Evolutionary conservation across 352 stramenopile genomes (phyloP), one percentile per base, ranked within the genome.

Genomic region (Pythium chondricola): DNA sequence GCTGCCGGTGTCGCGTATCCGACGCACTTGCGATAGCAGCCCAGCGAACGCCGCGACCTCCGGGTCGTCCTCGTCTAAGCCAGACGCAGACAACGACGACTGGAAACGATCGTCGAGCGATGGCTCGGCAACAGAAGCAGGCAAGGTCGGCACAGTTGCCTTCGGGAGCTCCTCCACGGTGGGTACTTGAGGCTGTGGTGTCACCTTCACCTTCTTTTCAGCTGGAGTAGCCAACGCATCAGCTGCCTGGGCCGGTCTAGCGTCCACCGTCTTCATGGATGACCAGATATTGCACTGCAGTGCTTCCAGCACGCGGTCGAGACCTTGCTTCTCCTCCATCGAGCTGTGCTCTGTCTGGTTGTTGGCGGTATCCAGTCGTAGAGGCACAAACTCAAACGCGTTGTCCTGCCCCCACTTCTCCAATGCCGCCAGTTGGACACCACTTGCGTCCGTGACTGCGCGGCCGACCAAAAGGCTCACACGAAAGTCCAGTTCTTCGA

Each of bases 261-360:
- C 44, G 47, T 45, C 46, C 45, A 1, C 51, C 63, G 77, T 83
- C 44, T 78, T 67, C 73, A 92, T 89, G 2, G 80, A 87, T 13
- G 51, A 48, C 80, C 80, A 92, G 71, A 89, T 84, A 38, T 76
- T 88, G 58, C 77, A 88, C 18, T 92, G 64, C 38, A 92, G 52
- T 11, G 74, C 77, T 44, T 92, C 80, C 16, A 92, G 52, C 22
- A 89, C 71, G n/a, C 80, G 71, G 10, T 79, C 65, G 24, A 92
- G 61, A 17, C 80, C 75, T 20, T 48, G 50, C 39, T 76, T 83
- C 56, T 84, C 72, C 21, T 63, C 52, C 21, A 21, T 30, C 2
- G 18, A 20, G 6, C 59, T 58, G 22, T 54, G n/a, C 39, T 21
- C 31, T 49, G 24, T 66, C 51, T 0, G 48, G 49, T 21, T 14